Base-by-base conservation (phyloP, 2,329 filamentous ascomycete genomes). In the Alternaria tenuissima region DNA sequence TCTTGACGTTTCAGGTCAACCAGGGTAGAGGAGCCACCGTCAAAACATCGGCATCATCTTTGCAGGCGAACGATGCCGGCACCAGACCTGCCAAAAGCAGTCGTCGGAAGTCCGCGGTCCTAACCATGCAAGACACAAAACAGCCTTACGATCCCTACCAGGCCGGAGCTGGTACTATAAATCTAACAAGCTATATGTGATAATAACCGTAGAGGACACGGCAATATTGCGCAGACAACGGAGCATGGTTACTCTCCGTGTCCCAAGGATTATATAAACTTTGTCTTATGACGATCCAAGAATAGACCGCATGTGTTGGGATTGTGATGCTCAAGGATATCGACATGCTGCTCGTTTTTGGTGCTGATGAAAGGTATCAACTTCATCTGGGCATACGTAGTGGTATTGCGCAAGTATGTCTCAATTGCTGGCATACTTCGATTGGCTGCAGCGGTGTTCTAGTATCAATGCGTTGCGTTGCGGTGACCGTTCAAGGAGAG, bases 131-230 rank as follows among this genome's bases (percentile, higher is more conserved):
- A 42, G 32, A 57, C 48, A 41, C 32, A 18, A 39, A 28, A 46
- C 24, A 12, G 32, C 48, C 32, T n/a, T 22, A 32, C 49, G 24
- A 53, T 44, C 26, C 18, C 57, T 49, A 57, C 57, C 44, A 30
- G 52, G 30, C 36, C 32, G 49, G 52, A 44, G 20, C 56, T 14
- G 60, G 46, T 59, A 56, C 47, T 67, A 66, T 65, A 64, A 16
- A 57, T 57, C 59, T 57, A 52, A 42, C 36, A 54, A 56, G 55
- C 64, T 71, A 71, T 71, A 72, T 68, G 62, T 67, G 68, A 66
- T 59, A 68, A 71, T 68, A 63, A 66, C 59, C 41, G 52, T 47
- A 55, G 54, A 63, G 63, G 49, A 36, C 22, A 36, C 46, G 30
- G 52, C 41, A 47, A 71, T 67, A 69, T 65, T 68, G 57, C 60